phyloP scores from a whole-genome alignment of 345 rosid species.

The Populus nigra region DNA sequence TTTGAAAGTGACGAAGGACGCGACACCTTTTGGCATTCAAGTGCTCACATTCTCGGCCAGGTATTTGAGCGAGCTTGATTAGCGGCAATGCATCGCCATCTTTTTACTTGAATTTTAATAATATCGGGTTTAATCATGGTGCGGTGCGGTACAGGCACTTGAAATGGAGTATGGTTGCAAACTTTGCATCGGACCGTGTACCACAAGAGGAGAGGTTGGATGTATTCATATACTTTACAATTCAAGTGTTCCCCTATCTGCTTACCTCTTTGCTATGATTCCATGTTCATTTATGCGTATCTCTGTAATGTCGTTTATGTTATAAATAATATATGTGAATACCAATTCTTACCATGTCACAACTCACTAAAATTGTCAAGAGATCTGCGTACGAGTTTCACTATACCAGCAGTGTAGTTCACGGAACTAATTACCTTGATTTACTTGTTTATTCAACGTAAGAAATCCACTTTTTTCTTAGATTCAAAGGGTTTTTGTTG shows the following conservation, averaged over 20 bases:
- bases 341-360: background rate
- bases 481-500: background rate
- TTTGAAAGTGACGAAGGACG: slow-evolving; percentile 81
- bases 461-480: background rate
- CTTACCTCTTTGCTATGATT: background rate
- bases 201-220: slow-evolving; percentile 94
- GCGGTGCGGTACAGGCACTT: slow-evolving; percentile 48
- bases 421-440: background rate
- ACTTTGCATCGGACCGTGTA: slow-evolving; percentile 97
- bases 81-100: background rate
- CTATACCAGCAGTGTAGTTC: background rate
- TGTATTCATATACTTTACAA: background rate
- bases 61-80: slow-evolving; percentile 25
- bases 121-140: background rate
- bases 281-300: background rate
- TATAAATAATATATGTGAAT: too few relatives aligned
- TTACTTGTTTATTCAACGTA: background rate
- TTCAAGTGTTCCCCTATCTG: background rate
- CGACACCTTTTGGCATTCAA: slow-evolving; percentile 97
- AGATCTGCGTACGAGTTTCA: background rate
- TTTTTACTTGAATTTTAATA: background rate
- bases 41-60: slow-evolving; percentile 98
- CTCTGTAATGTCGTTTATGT: background rate
- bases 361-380: background rate
- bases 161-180: slow-evolving; percentile 86